phyloP scores from a whole-genome alignment of 768 basidiomycete species.

The Calocera cornea region DNA sequence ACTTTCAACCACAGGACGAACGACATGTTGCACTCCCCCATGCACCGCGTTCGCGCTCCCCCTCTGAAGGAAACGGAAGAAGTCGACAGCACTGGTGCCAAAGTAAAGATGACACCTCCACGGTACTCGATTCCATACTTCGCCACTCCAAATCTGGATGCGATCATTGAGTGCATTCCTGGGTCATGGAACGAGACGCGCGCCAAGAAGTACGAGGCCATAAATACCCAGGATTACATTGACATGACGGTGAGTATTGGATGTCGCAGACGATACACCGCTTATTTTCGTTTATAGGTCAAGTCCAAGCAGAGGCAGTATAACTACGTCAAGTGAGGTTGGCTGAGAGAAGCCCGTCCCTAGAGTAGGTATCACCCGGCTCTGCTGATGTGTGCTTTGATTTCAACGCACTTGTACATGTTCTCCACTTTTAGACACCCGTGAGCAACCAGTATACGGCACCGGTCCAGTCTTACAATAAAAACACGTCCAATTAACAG shows the following conservation, averaged over 20 bases:
- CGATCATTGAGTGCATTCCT: conserved; percentile 38
- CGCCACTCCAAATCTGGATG: conserved; percentile 26
- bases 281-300: neutral
- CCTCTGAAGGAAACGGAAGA: neutral
- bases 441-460: too few species aligned
- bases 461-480: too few species aligned
- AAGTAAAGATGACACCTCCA: conserved; percentile 32
- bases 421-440: too few species aligned
- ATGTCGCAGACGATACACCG: neutral
- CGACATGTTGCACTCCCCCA: conserved; percentile 21
- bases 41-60: conserved; percentile 22
- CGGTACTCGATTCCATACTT: conserved; percentile 51
- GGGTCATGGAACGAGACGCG: conserved; percentile 34
- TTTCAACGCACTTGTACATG: too few species aligned
- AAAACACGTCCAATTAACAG: too few species aligned
- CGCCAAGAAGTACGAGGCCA: conserved; percentile 40
- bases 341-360: too few species aligned
- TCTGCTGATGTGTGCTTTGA: too few species aligned
- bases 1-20: conserved; percentile 21
- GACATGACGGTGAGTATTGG: neutral
- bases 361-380: too few species aligned
- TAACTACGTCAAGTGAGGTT: neutral
- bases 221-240: conserved; percentile 30
- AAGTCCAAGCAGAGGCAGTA: neutral
- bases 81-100: conserved; percentile 22